These are phyloP conservation scores for Xylariaceae sp. DNA, from an alignment of 2,329 filamentous ascomycete genomes.

Conservation along the genomic window DNA sequence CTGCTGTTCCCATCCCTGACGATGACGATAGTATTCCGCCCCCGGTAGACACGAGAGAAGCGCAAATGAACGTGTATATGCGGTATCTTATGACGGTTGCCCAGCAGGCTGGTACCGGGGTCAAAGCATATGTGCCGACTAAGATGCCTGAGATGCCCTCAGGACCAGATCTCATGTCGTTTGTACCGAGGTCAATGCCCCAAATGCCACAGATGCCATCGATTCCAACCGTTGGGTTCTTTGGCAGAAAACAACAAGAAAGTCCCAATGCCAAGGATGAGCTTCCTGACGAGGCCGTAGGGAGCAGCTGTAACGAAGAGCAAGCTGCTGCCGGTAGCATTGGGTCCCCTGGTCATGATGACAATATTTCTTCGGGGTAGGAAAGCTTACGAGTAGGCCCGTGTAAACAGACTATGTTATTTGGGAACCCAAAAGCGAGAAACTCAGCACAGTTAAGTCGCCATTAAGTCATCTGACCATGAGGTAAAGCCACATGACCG, in stretches of 20 bases:
- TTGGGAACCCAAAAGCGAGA: too few relatives aligned
- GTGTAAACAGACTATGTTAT: neutral
- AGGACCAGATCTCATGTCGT: slow-evolving; percentile 33
- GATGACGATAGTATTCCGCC: slow-evolving; percentile 35
- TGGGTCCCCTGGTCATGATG: neutral
- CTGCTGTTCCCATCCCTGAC: slow-evolving; percentile 43
- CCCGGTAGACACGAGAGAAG: slow-evolving; percentile 32
- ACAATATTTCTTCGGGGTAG: neutral
- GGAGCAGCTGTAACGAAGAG: slow-evolving; percentile 1
- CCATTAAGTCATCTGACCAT: slow-evolving; percentile 4
- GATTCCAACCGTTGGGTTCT: slow-evolving; percentile 29
- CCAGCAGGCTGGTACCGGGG: slow-evolving; percentile 43
- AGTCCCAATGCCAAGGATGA: neutral
- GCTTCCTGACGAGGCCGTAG: neutral
- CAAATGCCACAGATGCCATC: slow-evolving; percentile 20
- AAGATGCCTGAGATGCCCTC: slow-evolving; percentile 38
- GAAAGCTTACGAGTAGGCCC: neutral
- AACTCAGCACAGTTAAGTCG: neutral
- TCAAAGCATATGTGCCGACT: slow-evolving; percentile 42
- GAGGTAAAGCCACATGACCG: neutral
- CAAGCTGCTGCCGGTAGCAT: neutral
- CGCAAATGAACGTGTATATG: slow-evolving; percentile 41
- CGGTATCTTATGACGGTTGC: slow-evolving; percentile 46
- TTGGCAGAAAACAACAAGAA: slow-evolving; percentile 21
- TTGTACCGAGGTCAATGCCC: slow-evolving; percentile 29